Evolutionary conservation across 2,329 filamentous ascomycete genomes (phyloP), one percentile per base, ranked within the genome.

Genomic region (Trichoderma brevicompactum): DNA sequence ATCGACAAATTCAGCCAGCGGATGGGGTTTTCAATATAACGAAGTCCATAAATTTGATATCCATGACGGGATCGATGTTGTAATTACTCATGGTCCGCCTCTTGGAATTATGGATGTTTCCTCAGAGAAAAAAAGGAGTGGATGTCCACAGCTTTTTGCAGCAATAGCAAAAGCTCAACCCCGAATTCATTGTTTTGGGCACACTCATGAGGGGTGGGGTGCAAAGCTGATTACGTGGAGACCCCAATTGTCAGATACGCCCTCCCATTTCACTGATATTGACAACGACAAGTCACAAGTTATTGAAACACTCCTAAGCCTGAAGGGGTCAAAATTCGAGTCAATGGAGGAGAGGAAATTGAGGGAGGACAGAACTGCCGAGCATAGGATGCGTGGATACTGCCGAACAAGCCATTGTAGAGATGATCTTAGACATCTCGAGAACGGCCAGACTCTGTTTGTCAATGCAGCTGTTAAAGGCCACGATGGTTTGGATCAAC

Each of bases 141-240:
- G 77, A 0, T 78, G 74, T 36, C 62, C 70, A n/a, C 66, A 71
- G 3, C 70, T 79, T 0, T 76, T 78, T 58, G 61, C 67, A 1
- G 71, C 75, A 1, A 64, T 78, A 7, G 71, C 71, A 2, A 69
- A 64, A 64, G 69, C 71, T 1, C 70, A 72, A 38, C 77, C 77
- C 4, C 70, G 62, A 7, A 41, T 79, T 1, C 76, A 79, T 66
- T 79, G 76, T 65, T 79, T 78, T 52, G 77, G 77, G 2, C 76
- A 79, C 52, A 71, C 75, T 0, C 74, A 78, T 40, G 43, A 68
- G 1, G 67, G 70, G 4, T 79, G 76, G 77, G 78, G 74, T 7
- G 75, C 80, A 0, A 82, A 79, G 64, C 23, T 82, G 1, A 78
- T 85, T 0, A 75, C 76, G 2, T 88, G 85, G 85, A 72, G 79